These are phyloP conservation scores for Pistacia vera DNA, from an alignment of 345 rosid species.

Conservation along the genomic window DNA sequence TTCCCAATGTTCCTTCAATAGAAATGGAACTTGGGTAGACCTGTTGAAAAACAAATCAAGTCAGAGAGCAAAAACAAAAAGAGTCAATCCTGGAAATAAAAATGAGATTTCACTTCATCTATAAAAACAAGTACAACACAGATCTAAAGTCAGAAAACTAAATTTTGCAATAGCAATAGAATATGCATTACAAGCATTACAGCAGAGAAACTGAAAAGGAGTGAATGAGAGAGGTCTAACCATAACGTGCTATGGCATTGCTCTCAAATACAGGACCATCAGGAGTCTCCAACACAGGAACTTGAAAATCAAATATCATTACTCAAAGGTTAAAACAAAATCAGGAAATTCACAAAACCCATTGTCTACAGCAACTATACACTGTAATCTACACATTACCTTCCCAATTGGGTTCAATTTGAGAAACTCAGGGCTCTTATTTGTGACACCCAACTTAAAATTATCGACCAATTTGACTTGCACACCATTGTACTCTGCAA, in stretches of 20 bases:
- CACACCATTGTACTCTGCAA: constrained; percentile 80
- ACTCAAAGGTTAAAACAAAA: constrained; percentile 3
- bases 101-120: constrained; percentile 2
- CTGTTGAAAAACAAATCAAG: constrained; percentile 43
- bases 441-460: constrained; percentile 83
- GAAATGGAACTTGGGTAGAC: constrained; percentile 91
- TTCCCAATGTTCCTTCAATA: constrained; percentile 90
- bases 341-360: background rate
- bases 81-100: constrained; percentile 10
- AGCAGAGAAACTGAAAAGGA: background rate
- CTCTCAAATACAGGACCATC: constrained; percentile 92
- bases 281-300: constrained; percentile 95
- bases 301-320: constrained; percentile 33
- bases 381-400: constrained; percentile 31
- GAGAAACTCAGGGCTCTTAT: constrained; percentile 79
- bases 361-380: background rate
- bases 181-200: background rate
- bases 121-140: constrained; percentile 16
- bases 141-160: constrained; percentile 1
- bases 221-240: constrained; percentile 36
- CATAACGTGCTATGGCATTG: constrained; percentile 94
- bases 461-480: constrained; percentile 53
- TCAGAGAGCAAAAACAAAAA: constrained; percentile 19
- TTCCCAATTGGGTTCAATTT: constrained; percentile 95
- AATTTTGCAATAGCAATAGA: background rate